Conservation (phyloP, 2,329 filamentous ascomycete genomes). For the Trichoderma gracile region DNA sequence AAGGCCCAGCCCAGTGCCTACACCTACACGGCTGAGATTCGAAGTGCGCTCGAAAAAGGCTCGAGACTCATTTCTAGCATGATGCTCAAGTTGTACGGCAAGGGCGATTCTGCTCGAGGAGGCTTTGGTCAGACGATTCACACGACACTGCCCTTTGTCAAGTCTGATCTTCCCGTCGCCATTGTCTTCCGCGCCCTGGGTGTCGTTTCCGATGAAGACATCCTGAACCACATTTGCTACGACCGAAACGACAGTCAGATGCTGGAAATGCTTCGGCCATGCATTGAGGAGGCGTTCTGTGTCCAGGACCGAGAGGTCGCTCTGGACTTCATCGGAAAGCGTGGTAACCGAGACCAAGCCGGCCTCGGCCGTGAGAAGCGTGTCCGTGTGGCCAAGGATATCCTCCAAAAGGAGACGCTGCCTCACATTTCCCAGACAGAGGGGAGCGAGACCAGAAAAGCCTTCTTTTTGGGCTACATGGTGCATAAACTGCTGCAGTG, state of each 20-base stretch:
- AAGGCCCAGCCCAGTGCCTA: conserved; percentile 92
- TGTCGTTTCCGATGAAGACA: conserved; percentile 96
- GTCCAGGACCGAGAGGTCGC: conserved; percentile 95
- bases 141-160: conserved; percentile 90
- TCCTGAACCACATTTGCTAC: conserved; percentile 96
- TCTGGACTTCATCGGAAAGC: conserved; percentile 91
- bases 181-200: conserved; percentile 95
- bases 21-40: conserved; percentile 91
- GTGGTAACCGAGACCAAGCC: conserved; percentile 63
- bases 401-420: conserved; percentile 94
- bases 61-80: conserved; percentile 92
- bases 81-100: conserved; percentile 84
- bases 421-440: conserved; percentile 96
- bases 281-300: conserved; percentile 93
- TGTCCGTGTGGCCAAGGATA: conserved; percentile 87
- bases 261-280: conserved; percentile 95
- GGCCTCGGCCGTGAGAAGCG: conserved; percentile 81
- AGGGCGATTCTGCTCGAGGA: conserved; percentile 74
- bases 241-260: conserved; percentile 94
- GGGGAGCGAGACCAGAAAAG: conserved; percentile 92
- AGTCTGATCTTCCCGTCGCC: conserved; percentile 87
- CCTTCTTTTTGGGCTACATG: conserved; percentile 99
- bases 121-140: conserved; percentile 86
- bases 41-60: conserved; percentile 94
- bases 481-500: conserved; percentile 94